phyloP scores from a whole-genome alignment of 371 early-diverging fungal genomes.

The Lichtheimia hyalospora region DNA sequence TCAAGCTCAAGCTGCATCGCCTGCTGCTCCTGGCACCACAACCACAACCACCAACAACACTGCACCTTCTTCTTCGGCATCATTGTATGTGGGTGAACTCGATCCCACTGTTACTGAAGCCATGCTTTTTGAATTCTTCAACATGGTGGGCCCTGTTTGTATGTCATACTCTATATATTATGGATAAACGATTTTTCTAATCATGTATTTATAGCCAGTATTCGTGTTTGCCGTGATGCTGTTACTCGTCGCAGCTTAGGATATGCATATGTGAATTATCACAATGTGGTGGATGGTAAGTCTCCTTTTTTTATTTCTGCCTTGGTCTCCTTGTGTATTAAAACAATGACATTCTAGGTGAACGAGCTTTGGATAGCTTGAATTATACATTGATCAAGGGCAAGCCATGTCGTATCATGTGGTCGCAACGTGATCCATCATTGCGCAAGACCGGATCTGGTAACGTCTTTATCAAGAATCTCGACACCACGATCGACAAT shows the following conservation, averaged over 20 bases:
- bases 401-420: slow-evolving; percentile 97
- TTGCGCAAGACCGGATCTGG: slow-evolving; percentile 90
- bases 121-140: slow-evolving; percentile 95
- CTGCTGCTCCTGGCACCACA: slow-evolving; percentile 25
- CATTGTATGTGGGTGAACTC: slow-evolving; percentile 88
- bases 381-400: slow-evolving; percentile 95
- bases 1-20: slow-evolving; percentile 37
- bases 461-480: slow-evolving; percentile 99
- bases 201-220: no score
- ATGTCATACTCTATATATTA: no score
- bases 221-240: slow-evolving; percentile 97
- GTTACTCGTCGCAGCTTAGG: slow-evolving; percentile 95
- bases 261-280: slow-evolving; percentile 97
- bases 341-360: slow-evolving; percentile 60
- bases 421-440: slow-evolving; percentile 98
- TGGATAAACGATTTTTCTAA: no score
- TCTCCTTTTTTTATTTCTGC: not conserved
- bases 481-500: slow-evolving; percentile 94
- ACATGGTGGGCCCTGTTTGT: slow-evolving; percentile 91
- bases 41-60: slow-evolving; percentile 53
- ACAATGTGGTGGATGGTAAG: slow-evolving; percentile 69
- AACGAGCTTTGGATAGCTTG: slow-evolving; percentile 89
- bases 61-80: slow-evolving; percentile 30
- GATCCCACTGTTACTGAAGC: slow-evolving; percentile 96
- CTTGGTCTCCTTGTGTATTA: not conserved